Evolutionary conservation across 1,284 basidiomycete genomes (phyloP).

Genomic region (Serendipita sp.): DNA sequence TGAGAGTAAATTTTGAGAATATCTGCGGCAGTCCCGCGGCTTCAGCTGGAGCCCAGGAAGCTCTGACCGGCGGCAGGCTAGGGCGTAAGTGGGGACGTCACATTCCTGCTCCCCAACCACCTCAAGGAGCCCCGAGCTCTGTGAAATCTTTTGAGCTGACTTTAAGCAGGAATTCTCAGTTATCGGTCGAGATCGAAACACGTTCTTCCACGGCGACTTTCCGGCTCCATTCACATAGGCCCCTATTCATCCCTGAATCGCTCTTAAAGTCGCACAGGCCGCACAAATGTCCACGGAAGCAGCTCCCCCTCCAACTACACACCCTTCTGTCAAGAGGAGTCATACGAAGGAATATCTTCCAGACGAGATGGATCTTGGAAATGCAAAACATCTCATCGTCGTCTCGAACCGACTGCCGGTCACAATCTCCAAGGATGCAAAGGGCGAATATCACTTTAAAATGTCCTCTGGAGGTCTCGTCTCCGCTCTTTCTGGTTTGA

Average conservation of each 20-base stretch:
- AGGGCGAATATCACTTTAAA: slow-evolving; percentile 89
- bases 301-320: background rate
- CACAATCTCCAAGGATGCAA: slow-evolving; percentile 76
- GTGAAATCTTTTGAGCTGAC: no score
- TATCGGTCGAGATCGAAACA: slow-evolving; percentile 5
- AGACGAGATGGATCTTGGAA: slow-evolving; percentile 21
- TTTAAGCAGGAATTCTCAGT: background rate
- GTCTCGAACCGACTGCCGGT: slow-evolving; percentile 92
- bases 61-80: no score
- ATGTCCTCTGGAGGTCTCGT: slow-evolving; percentile 94
- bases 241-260: background rate
- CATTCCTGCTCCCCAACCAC: no score
- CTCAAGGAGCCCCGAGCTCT: no score
- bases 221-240: background rate
- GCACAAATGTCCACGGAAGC: background rate
- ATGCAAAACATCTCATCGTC: slow-evolving; percentile 71
- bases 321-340: background rate
- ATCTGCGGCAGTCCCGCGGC: no score
- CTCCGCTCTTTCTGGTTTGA: slow-evolving; percentile 86
- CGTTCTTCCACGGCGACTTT: slow-evolving; percentile 1
- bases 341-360: slow-evolving; percentile 3
- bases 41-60: no score
- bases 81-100: no score
- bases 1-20: no score
- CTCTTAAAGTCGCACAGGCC: background rate